Evolutionary conservation across 116 monocot genomes (phyloP), one percentile per base, ranked within the genome.

Genomic region (Thalassia testudinum): DNA sequence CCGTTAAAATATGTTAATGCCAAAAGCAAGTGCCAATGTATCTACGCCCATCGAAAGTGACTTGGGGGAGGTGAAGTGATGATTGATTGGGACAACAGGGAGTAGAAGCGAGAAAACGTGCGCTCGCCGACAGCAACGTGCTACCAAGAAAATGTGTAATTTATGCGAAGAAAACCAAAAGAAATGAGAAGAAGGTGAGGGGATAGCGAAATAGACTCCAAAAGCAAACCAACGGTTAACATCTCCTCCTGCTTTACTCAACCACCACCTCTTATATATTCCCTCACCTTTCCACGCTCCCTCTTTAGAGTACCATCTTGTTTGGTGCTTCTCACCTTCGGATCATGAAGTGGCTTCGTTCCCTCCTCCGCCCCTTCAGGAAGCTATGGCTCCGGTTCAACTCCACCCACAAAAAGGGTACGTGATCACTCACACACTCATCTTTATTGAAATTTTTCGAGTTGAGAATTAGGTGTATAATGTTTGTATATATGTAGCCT

Each of bases 351-450:
- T 84, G 84, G 84, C 57, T 90, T 54, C 77, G 61, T 11, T 72
- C 67, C 71, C 69, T 75, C 63, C 60, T 90, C 70, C 61, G 72
- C n/a, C 90, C 90, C 11, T 20, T 90, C 27, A 80, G 64, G 76
- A 80, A 62, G 70, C 63, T 90, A 25, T 90, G 90, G 85, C 14
- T 85, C 61, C 75, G 78, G 26, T 37, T 65, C 50, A 77, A 85
- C 73, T 85, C 78, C 12, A 28, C 71, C 24, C 64, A 63, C 37
- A 68, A 64, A 28, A 87, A 79, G 65, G 69, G 83, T 82, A 79
- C 13, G 8, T 14, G 15, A 43, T 30, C 43, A 48, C 12, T n/a
- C 26, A 5, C 12, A 1, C 51, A 13, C 26, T 14, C 13, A 0
- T 21, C 7, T 1, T 26, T 1, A 52, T 52, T 22, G 1, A 5